Evolutionary conservation across 202 grass and related monocot species (phyloP), one percentile per base, ranked within the genome.

Genomic region (Dendrocalamus latiflorus): DNA sequence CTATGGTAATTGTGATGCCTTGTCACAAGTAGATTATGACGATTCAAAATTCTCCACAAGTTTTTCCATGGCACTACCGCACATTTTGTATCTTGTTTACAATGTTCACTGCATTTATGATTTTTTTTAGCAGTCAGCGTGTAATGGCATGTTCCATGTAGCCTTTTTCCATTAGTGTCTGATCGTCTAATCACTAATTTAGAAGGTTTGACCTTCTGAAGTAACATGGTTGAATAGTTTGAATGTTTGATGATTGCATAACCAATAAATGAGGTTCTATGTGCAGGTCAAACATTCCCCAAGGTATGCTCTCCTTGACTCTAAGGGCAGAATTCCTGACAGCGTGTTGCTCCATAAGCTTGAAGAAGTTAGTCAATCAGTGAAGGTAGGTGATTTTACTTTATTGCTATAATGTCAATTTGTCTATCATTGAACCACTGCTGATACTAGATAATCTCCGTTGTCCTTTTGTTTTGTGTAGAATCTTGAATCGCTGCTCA

Each of bases 401-500:
- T 8, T 55, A 2, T 60, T 15, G 6, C 4, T 50, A 69, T 69
- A 30, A 70, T 39, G 37, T 45, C 21, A 47, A 54, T 36, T 7
- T 20, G 17, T 54, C 17, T 20, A 53, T 67, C 12, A 56, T 70
- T 54, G 20, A 30, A 49, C 69, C 45, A 30, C 56, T 58, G 65
- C 10, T 76, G 63, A 83, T 71, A 43, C 72, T 71, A 20, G 39
- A 41, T 47, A 30, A 65, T 9, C 9, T 74, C 3, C 75, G 12
- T 72, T 74, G 16, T 56, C n/a, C 21, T 71, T 7, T 33, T 70
- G 25, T 56, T 43, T 51, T 83, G 3, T 47, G 70, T 78, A 88
- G 85, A 84, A 88, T 83, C 80, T 90, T 34, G 91, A 91, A 77
- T 91, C 79, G 76, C 22, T 91, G 60, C 70, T 94, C 11, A 14